These are phyloP conservation scores for Calonectria montana DNA, from an alignment of 2,329 filamentous ascomycete genomes.

Conservation along the genomic window DNA sequence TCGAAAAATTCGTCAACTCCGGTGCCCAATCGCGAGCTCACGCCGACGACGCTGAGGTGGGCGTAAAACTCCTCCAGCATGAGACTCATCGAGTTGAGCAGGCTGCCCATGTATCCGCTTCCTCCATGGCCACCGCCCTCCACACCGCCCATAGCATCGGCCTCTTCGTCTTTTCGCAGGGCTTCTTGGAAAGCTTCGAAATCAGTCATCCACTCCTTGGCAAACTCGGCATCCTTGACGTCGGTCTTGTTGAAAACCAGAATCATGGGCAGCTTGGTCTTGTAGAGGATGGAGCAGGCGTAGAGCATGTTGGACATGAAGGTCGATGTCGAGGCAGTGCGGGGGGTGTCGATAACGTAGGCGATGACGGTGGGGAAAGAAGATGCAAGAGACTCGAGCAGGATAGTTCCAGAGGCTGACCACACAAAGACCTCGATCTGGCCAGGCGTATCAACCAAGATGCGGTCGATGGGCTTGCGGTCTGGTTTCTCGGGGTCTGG, in stretches of 20 bases:
- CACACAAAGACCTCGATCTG: constrained; percentile 99
- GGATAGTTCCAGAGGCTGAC: constrained; percentile 94
- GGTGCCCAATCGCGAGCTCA: constrained; percentile 91
- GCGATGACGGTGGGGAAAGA: constrained; percentile 97
- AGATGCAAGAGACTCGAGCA: constrained; percentile 91
- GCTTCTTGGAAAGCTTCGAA: constrained; percentile 96
- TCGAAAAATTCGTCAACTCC: constrained; percentile 95
- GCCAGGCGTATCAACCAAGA: constrained; percentile 94
- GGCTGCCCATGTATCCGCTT: constrained; percentile 94
- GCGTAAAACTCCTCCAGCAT: constrained; percentile 98
- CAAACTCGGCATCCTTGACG: constrained; percentile 89
- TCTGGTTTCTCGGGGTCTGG: constrained; percentile 70
- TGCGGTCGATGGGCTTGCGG: constrained; percentile 78
- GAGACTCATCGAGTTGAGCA: constrained; percentile 97
- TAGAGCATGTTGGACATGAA: constrained; percentile 99
- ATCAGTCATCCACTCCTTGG: constrained; percentile 99
- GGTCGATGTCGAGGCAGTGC: constrained; percentile 91
- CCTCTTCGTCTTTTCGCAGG: constrained; percentile 81
- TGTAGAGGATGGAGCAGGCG: constrained; percentile 98
- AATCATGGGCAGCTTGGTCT: constrained; percentile 98
- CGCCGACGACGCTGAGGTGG: constrained; percentile 90
- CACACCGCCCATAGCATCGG: constrained; percentile 78
- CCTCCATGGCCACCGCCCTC: constrained; percentile 78
- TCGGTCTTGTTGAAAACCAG: constrained; percentile 99
- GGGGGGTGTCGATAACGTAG: constrained; percentile 96